phyloP scores from a whole-genome alignment of 768 basidiomycete genomes.

The Trametes coccinea region DNA sequence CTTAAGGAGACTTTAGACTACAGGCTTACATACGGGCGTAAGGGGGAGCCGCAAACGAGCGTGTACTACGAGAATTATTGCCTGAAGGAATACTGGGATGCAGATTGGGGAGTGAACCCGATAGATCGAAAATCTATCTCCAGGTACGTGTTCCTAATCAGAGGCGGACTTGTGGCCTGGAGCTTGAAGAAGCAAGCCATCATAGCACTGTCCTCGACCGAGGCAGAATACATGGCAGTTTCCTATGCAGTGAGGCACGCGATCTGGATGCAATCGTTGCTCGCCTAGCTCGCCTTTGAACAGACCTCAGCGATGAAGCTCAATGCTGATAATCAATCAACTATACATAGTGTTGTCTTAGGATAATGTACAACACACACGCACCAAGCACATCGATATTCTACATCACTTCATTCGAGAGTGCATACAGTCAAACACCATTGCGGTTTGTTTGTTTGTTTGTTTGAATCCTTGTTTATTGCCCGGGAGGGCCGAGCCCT shows the following conservation, averaged over 20 bases:
- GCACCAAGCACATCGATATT: conserved; percentile 35
- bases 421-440: not conserved
- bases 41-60: not conserved
- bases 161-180: conserved; percentile 33
- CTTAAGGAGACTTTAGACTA: conserved; percentile 32
- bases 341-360: conserved; percentile 16
- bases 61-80: not conserved
- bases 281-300: conserved; percentile 28
- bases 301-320: conserved; percentile 4
- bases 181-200: conserved; percentile 32
- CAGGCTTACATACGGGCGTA: conserved; percentile 1
- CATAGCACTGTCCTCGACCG: conserved; percentile 35
- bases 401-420: conserved; percentile 34
- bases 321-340: conserved; percentile 13
- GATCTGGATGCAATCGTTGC: conserved; percentile 34
- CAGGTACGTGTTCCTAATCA: conserved; percentile 34
- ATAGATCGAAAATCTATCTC: conserved; percentile 27
- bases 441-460: not conserved
- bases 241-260: conserved; percentile 32
- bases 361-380: conserved; percentile 12
- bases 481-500: not conserved
- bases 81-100: conserved; percentile 30
- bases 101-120: conserved; percentile 36
- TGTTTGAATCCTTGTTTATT: conserved; percentile 1
- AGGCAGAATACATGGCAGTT: conserved; percentile 41